phyloP scores from a whole-genome alignment of 1,284 basidiomycete species.

The Papiliotrema flavescens region DNA sequence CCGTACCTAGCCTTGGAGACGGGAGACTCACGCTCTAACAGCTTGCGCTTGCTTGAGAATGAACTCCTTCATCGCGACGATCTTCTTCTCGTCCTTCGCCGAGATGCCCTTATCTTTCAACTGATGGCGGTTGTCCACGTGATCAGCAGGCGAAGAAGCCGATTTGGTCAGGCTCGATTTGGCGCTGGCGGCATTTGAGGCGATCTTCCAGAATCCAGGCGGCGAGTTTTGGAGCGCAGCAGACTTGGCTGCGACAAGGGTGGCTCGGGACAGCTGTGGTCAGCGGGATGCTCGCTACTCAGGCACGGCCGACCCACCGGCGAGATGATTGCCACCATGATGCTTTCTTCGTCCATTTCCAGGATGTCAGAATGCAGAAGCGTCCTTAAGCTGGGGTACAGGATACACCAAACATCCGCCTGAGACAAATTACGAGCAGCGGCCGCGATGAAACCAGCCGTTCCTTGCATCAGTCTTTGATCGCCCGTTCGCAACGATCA shows the following conservation, averaged over 20 bases:
- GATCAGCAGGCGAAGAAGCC: slow-evolving; percentile 6
- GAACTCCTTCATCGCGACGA: slow-evolving; percentile 74
- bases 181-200: slow-evolving; percentile 6
- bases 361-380: slow-evolving; percentile 82
- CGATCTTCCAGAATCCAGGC: slow-evolving; percentile 66
- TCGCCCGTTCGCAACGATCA: background rate
- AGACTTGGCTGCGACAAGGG: slow-evolving; percentile 76
- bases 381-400: slow-evolving; percentile 85
- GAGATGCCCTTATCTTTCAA: slow-evolving; percentile 53
- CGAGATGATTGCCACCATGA: slow-evolving; percentile 70
- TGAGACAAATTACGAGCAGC: slow-evolving; percentile 71
- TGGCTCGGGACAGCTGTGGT: slow-evolving; percentile 65
- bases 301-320: slow-evolving; percentile 58
- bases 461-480: slow-evolving; percentile 54
- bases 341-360: slow-evolving; percentile 66
- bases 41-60: slow-evolving; percentile 76
- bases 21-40: slow-evolving; percentile 55
- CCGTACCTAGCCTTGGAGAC: background rate
- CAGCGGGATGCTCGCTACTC: background rate
- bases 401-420: slow-evolving; percentile 92
- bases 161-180: slow-evolving; percentile 22
- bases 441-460: slow-evolving; percentile 80
- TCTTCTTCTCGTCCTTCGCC: slow-evolving; percentile 38
- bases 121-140: background rate
- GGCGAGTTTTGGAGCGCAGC: slow-evolving; percentile 40